Percentiles rank a stretch among this genome's conserved stretches.
phyloP scores from a whole-genome alignment of 2,329 filamentous ascomycete species.

The Alternaria sp. region DNA sequence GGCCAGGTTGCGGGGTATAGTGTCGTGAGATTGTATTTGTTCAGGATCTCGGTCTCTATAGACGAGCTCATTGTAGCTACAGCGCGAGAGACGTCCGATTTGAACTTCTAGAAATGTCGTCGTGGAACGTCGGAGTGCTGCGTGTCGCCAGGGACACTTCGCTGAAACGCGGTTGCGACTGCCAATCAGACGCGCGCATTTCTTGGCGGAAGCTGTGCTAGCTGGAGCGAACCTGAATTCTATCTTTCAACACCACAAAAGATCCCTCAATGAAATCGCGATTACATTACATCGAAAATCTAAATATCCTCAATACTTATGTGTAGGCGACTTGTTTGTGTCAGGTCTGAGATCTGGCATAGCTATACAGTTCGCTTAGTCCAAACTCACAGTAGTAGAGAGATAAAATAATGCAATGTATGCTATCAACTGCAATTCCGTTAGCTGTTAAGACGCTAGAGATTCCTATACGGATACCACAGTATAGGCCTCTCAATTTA shows the following conservation, averaged over 20 bases:
- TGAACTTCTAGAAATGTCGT: slow-evolving; percentile 6
- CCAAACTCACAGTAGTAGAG: background rate
- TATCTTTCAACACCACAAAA: background rate
- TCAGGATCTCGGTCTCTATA: slow-evolving; percentile 75
- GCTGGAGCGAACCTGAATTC: background rate
- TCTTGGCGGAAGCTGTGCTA: slow-evolving; percentile 22
- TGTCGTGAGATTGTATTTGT: slow-evolving; percentile 86
- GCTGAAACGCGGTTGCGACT: slow-evolving; percentile 30
- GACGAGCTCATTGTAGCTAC: slow-evolving; percentile 39
- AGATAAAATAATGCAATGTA: background rate
- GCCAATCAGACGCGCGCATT: slow-evolving; percentile 35
- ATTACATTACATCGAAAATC: too few relatives aligned
- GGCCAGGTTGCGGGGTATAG: slow-evolving; percentile 88
- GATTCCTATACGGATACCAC: too few relatives aligned
- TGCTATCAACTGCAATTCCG: background rate
- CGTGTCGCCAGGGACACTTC: slow-evolving; percentile 25
- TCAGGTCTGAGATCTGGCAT: background rate
- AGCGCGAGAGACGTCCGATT: slow-evolving; percentile 6
- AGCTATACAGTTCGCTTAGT: background rate
- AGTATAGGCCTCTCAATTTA: too few relatives aligned
- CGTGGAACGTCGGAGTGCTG: slow-evolving; percentile 13
- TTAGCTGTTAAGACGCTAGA: background rate
- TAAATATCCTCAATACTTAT: too few relatives aligned
- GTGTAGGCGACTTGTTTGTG: too few relatives aligned
- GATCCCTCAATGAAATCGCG: background rate